phyloP scores from a whole-genome alignment of 75 land plant genomes.

The Gnetum montanum region DNA sequence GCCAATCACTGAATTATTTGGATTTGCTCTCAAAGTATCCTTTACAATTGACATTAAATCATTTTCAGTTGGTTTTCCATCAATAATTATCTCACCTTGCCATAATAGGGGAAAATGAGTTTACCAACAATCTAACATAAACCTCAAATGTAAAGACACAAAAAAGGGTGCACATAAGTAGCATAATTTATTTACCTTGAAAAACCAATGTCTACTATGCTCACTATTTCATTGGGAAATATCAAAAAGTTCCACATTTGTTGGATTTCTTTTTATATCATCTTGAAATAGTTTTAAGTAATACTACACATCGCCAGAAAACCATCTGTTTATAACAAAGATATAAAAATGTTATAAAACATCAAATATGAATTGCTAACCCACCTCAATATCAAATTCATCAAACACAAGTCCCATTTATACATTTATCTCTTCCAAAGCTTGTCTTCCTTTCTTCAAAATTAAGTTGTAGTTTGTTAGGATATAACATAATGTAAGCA shows the following conservation, averaged over 20 bases:
- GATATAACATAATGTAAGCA: too few relatives aligned
- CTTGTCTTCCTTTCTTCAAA: slow-evolving; percentile 61
- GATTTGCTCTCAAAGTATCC: slow-evolving; percentile 72
- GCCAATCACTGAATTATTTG: slow-evolving; percentile 89
- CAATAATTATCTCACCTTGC: slow-evolving; percentile 71
- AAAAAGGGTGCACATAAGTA: not conserved
- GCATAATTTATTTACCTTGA: slow-evolving; percentile 36
- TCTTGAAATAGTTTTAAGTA: slow-evolving; percentile 74
- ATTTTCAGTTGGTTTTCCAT: slow-evolving; percentile 46
- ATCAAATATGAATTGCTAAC: too few relatives aligned
- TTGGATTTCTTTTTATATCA: slow-evolving; percentile 88
- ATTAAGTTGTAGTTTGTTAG: too few relatives aligned
- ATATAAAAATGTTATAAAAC: too few relatives aligned
- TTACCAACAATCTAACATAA: not conserved
- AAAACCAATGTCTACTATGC: slow-evolving; percentile 97
- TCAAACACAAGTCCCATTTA: slow-evolving; percentile 97
- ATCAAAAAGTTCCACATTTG: slow-evolving; percentile 95
- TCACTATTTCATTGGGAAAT: slow-evolving; percentile 98
- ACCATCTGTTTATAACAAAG: too few relatives aligned
- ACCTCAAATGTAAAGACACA: too few relatives aligned
- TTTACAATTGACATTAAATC: slow-evolving; percentile 83
- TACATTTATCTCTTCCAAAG: slow-evolving; percentile 81
- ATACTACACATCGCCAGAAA: slow-evolving; percentile 29
- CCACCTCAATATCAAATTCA: slow-evolving; percentile 68
- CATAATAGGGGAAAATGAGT: not conserved